Base-by-base conservation (phyloP, 306 rosid species). In the Bauhinia variegata region DNA sequence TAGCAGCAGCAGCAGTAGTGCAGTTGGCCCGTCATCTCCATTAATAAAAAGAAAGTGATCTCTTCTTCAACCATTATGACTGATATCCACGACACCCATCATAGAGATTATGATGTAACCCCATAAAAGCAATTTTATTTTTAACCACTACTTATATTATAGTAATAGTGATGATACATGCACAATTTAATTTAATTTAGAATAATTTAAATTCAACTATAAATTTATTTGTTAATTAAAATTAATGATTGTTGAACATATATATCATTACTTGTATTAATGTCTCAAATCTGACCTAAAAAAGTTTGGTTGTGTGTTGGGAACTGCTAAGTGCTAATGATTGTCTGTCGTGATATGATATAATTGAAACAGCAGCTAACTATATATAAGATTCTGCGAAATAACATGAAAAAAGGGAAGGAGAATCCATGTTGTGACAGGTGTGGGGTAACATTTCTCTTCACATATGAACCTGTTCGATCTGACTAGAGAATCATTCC, bases 1-100 rank as follows among this genome's bases (percentile, higher is more conserved):
- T 36, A 63, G 71, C 70, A 60, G 19, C 15, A 69, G 79, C 68
- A 60, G 70, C 76, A 76, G 69, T 73, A n/a, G n/a, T n/a, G n/a
- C 65, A 73, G 31, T 44, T 72, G 68, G 70, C 77, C 64, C 5
- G 17, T 51, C 71, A 71, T 52, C 60, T 63, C 60, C 75, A 69
- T 60, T 70, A 81, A 65, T 14, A 42, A 59, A 41, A 59, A 62
- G 48, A 71, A 81, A 77, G 71, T 69, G 78, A 2, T 23, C 28
- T n/a, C n/a, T n/a, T n/a, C n/a, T n/a, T n/a, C n/a, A n/a, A n/a
- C n/a, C n/a, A n/a, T n/a, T n/a, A 36, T 28, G 14, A 37, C 9
- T 17, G 34, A 73, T 55, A 23, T 38, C 57, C 67, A 65, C 54
- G 14, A 46, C 74, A 15, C 39, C 60, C 49, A 46, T 67, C 65